phyloP scores from a whole-genome alignment of 2,329 filamentous ascomycete species.

The Trichophyton mentagrophytes region DNA sequence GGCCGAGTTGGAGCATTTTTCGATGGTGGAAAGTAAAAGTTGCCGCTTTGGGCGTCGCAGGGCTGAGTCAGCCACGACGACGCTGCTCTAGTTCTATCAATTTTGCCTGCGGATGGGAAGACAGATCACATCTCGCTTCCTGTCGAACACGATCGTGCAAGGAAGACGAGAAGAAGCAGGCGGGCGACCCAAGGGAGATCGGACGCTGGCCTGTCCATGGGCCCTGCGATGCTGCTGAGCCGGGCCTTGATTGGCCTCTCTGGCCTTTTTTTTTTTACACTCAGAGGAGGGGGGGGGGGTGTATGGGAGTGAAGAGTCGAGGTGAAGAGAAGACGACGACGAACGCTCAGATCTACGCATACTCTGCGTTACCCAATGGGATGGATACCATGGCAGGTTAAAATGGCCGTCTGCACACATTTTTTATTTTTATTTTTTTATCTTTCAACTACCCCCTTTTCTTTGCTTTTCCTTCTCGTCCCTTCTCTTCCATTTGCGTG shows the following conservation, averaged over 20 bases:
- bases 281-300: no score
- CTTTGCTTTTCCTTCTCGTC: background rate
- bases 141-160: background rate
- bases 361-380: background rate
- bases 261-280: background rate
- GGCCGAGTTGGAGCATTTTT: background rate
- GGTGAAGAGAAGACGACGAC: background rate
- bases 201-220: background rate
- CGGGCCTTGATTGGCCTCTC: background rate
- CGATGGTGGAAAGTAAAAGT: background rate
- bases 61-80: conserved; percentile 2
- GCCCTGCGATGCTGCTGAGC: background rate
- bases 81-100: background rate
- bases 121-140: background rate
- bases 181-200: background rate
- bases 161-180: background rate
- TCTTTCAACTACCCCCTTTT: background rate
- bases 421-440: background rate
- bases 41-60: conserved; percentile 1
- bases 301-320: background rate
- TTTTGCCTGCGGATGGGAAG: background rate
- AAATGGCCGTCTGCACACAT: background rate
- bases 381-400: background rate
- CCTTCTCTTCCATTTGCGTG: background rate
- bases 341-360: background rate